Percentiles rank a stretch among this genome's conserved stretches.
Conservation (phyloP, 192 early-diverging fungal species). For the Coemansia sp. region DNA sequence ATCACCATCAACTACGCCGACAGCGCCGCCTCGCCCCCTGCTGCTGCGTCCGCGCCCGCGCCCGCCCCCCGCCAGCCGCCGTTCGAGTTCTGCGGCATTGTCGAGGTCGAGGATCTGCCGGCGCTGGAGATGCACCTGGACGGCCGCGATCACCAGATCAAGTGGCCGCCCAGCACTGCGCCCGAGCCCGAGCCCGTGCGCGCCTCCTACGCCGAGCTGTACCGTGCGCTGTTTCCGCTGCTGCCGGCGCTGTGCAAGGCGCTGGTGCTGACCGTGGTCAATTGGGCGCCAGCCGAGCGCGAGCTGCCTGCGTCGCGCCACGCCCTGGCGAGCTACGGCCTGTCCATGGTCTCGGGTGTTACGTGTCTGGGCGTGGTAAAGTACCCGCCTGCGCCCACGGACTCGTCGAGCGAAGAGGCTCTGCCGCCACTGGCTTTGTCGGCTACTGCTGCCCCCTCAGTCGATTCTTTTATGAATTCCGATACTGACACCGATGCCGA, state of each 20-base stretch:
- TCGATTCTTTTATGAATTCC: no score
- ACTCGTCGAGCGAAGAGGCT: not conserved
- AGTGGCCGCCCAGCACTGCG: slow-evolving; percentile 26
- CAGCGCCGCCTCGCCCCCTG: no score
- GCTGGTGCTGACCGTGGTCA: slow-evolving; percentile 30
- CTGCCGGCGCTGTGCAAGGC: slow-evolving; percentile 28
- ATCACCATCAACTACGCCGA: slow-evolving; percentile 32
- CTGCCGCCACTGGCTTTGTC: no score
- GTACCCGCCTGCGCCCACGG: slow-evolving; percentile 10
- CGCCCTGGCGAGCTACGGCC: slow-evolving; percentile 12
- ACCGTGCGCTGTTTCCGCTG: slow-evolving; percentile 38
- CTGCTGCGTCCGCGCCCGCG: not conserved
- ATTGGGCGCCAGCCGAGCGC: slow-evolving; percentile 41
- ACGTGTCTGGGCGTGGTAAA: slow-evolving; percentile 36
- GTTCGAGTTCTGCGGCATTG: slow-evolving; percentile 39
- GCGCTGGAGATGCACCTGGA: slow-evolving; percentile 31
- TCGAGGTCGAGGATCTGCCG: slow-evolving; percentile 44
- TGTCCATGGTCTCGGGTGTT: slow-evolving; percentile 16
- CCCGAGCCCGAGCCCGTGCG: not conserved
- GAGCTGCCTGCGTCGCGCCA: slow-evolving; percentile 28
- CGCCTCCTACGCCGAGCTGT: slow-evolving; percentile 6
- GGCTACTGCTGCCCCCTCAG: no score
- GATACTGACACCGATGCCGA: not conserved
- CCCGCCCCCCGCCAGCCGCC: not conserved
- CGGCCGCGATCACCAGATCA: not conserved